Percentiles rank a stretch among this genome's conserved stretches.
These are phyloP conservation scores for Annulohypoxylon nitens DNA, from an alignment of 495 filamentous ascomycete genomes.

Conservation along the genomic window DNA sequence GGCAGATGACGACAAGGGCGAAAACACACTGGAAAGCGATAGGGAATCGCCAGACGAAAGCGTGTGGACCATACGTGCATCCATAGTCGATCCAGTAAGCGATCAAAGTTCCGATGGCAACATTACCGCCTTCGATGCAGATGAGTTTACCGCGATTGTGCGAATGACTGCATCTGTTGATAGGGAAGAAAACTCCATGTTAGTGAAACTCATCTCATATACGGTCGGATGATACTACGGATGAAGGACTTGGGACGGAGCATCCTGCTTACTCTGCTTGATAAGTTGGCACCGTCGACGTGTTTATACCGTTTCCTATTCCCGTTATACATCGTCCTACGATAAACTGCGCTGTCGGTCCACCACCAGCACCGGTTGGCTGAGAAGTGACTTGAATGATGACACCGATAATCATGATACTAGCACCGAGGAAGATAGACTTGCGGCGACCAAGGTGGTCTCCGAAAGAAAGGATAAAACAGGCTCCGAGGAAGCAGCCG, in stretches of 20 bases:
- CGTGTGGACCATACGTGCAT: slow-evolving; percentile 72
- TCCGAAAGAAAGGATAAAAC: slow-evolving; percentile 73
- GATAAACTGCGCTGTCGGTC: slow-evolving; percentile 74
- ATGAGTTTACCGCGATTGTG: slow-evolving; percentile 85
- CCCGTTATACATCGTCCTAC: slow-evolving; percentile 80
- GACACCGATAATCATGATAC: slow-evolving; percentile 79
- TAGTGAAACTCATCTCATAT: background rate
- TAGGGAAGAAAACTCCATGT: background rate
- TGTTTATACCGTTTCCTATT: slow-evolving; percentile 83
- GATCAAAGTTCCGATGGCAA: slow-evolving; percentile 82
- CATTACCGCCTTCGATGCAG: slow-evolving; percentile 84
- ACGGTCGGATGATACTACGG: background rate
- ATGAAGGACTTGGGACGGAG: background rate
- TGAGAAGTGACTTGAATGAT: slow-evolving; percentile 74
- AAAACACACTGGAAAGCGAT: slow-evolving; percentile 87
- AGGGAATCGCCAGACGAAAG: slow-evolving; percentile 82
- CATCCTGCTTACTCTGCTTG: slow-evolving; percentile 74
- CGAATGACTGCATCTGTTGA: slow-evolving; percentile 73
- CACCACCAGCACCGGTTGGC: slow-evolving; percentile 47
- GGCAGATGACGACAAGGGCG: slow-evolving; percentile 72
- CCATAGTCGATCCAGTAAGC: slow-evolving; percentile 91
- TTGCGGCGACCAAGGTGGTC: slow-evolving; percentile 77
- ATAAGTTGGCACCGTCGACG: slow-evolving; percentile 82
- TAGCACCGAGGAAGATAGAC: slow-evolving; percentile 75
- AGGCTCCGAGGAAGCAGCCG: slow-evolving; percentile 76